Evolutionary conservation across 305 asterid genomes (phyloP), one percentile per base, ranked within the genome.

Genomic region (Solanum aculeatissimum): DNA sequence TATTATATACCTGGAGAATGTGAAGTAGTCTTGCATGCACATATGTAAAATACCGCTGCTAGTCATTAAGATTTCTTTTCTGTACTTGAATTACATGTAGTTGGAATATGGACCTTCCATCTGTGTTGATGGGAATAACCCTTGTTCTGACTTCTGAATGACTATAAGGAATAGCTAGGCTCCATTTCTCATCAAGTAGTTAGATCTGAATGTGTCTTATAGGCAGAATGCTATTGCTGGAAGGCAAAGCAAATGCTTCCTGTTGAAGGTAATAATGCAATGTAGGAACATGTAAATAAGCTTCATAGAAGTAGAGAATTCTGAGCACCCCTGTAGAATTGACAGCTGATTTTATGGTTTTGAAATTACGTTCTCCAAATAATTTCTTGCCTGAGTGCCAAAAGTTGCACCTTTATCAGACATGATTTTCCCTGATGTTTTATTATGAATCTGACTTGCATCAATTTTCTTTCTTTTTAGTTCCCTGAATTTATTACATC

Each of bases 401-500:
- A 27, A 27, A 51, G 27, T 12, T 18, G 82, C 65, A 18, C 65
- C 63, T 77, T 77, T 77, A 74, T 47, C 23, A 0, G 15, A 25
- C 65, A 51, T 8, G 3, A 18, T 19, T 51, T 49, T 8, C 62
- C 45, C 10, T 77, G 27, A 4, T 27, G 43, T 51, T 29, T 77
- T 77, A 16, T 77, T 49, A 75, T 27, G 65, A 49, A 77, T 38
- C 47, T 77, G 62, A 77, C 45, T 18, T 75, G 27, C 54, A 83
- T 69, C 29, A 66, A 38, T 84, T 68, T 85, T 54, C 80, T 86
- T 72, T 80, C 87, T 90, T 78, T 78, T 87, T 97, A 97, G 99
- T 95, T 97, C 83, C 98, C 99, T 15, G 96, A 92, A 69, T 88
- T 83, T 86, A 85, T 97, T 55, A 92, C 97, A 84, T 90, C 98